Evolutionary conservation across 768 basidiomycete species (phyloP), one percentile per base, ranked within the genome.

Genomic region (Rhizopogon vinicolor): DNA sequence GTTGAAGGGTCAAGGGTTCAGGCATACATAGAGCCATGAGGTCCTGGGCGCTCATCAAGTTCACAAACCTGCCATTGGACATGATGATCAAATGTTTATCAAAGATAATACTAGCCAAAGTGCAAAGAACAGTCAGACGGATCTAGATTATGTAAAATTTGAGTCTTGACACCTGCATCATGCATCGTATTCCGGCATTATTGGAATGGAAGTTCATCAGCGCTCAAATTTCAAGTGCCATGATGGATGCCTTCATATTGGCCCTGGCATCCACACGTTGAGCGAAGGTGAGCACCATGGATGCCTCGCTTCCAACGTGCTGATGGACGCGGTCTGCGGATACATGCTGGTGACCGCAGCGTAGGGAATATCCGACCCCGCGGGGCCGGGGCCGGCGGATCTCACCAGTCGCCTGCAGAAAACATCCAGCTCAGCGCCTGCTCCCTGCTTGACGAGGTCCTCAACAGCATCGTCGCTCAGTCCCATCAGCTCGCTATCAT

Each of bases 401-500:
- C n/a, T 12, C 18, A 53, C 2, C 7, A 57, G 56, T 18, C 7
- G n/a, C 12, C 48, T 46, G n/a, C 56, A 57, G 3, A 18, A 3
- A 7, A 48, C 12, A 10, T 49, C 5, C 3, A 57, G 18, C 29
- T 45, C 52, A 14, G 29, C 39, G n/a, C 42, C 22, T 42, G 49
- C 50, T 14, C 35, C 35, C 14, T 42, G 16, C 8, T 40, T 40
- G 10, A 4, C 19, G 9, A 60, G n/a, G n/a, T 51, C 39, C 8
- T 52, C 28, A 3, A 58, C n/a, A 22, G 46, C 41, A 10, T 62
- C 45, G 12, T 39, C 43, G 22, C 41, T 49, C 29, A 29, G 40
- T n/a, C 2, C 7, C 5, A 2, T 8, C 4, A 29, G 9, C n/a
- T 13, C 16, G 5, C 41, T 68, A 70, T 51, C 73, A 62, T 1